phyloP scores from a whole-genome alignment of 2,329 filamentous ascomycete species.

The Penicillium sp. region DNA sequence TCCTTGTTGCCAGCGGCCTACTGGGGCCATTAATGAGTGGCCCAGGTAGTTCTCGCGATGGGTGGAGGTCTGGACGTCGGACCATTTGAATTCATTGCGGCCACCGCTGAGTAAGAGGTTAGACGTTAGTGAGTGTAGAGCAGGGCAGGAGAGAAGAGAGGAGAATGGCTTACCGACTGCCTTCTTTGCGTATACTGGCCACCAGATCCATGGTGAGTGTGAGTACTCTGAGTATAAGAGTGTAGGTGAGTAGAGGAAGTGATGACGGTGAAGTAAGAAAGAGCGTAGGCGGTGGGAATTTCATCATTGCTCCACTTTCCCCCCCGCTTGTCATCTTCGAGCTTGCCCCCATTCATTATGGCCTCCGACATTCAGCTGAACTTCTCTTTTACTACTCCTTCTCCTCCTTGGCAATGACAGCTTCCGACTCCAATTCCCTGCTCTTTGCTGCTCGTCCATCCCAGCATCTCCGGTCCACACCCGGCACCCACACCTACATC shows the following conservation, averaged over 20 bases:
- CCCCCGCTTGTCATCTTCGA: constrained; percentile 15
- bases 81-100: constrained; percentile 91
- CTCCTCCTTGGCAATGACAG: constrained; percentile 24
- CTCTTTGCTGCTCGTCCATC: not conserved
- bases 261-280: constrained; percentile 9
- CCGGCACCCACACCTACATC: not conserved
- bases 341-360: no score
- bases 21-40: constrained; percentile 88
- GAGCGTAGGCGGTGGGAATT: constrained; percentile 6
- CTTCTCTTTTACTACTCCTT: not conserved
- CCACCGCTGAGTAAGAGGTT: constrained; percentile 69
- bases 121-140: not conserved
- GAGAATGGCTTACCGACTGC: constrained; percentile 61
- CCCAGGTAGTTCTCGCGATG: constrained; percentile 92
- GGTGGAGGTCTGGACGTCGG: constrained; percentile 81
- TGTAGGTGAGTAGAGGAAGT: not conserved
- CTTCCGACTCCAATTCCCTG: not conserved
- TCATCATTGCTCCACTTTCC: constrained; percentile 14
- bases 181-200: constrained; percentile 89
- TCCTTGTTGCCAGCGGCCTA: constrained; percentile 88
- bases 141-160: not conserved
- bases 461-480: not conserved
- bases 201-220: constrained; percentile 76
- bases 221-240: not conserved
- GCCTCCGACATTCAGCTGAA: constrained; percentile 5